Evolutionary conservation across 2,329 filamentous ascomycete genomes (phyloP).

Genomic region (Trichoderma afroharzianum): DNA sequence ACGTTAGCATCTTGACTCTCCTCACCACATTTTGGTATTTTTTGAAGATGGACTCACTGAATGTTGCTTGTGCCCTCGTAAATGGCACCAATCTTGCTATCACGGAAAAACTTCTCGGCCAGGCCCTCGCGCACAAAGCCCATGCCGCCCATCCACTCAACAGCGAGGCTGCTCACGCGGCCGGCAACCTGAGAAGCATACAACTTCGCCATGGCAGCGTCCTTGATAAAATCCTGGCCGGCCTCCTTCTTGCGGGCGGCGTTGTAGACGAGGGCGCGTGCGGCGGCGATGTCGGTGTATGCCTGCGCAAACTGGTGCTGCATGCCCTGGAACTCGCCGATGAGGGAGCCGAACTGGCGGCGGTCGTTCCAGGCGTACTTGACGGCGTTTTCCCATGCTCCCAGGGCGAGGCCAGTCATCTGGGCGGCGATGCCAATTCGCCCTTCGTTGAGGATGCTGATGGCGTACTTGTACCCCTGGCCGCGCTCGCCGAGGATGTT

Average conservation of each 20-base stretch:
- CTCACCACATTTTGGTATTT: neutral
- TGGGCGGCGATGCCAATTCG: constrained; percentile 97
- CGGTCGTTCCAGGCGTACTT: constrained; percentile 96
- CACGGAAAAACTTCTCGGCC: constrained; percentile 95
- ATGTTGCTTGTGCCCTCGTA: constrained; percentile 89
- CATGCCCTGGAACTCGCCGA: constrained; percentile 98
- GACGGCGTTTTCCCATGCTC: constrained; percentile 92
- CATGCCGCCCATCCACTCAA: constrained; percentile 99
- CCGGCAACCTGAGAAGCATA: constrained; percentile 91
- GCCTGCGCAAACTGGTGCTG: constrained; percentile 97
- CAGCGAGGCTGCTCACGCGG: constrained; percentile 75
- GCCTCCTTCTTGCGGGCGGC: constrained; percentile 97
- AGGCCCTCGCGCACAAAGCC: constrained; percentile 94
- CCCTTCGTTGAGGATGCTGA: constrained; percentile 89
- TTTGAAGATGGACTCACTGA: constrained; percentile 45
- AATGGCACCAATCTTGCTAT: constrained; percentile 98
- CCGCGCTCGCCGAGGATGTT: constrained; percentile 87
- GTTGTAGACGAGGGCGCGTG: constrained; percentile 90
- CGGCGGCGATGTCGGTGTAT: constrained; percentile 89
- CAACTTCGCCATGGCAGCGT: constrained; percentile 98
- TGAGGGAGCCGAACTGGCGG: constrained; percentile 88
- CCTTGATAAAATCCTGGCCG: constrained; percentile 88
- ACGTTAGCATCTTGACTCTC: neutral
- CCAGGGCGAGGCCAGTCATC: constrained; percentile 95
- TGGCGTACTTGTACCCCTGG: constrained; percentile 97